Conservation (phyloP, 2,329 filamentous ascomycete genomes). For the Beauveria caledonica region DNA sequence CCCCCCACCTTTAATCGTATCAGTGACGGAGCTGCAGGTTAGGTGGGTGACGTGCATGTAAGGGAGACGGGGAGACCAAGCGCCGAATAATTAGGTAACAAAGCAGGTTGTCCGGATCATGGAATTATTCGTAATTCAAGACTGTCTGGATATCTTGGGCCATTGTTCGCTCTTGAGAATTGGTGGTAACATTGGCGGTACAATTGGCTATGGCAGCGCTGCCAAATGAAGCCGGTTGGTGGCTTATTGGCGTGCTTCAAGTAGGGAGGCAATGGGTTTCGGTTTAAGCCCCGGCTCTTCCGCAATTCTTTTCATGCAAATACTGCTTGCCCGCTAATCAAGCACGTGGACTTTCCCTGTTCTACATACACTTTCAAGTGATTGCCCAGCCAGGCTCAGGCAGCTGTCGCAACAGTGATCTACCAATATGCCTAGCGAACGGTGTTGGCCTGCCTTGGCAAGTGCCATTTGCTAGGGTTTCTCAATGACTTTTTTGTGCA, state of each 20-base stretch:
- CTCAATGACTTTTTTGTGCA: background rate
- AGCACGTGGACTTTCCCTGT: too few relatives aligned
- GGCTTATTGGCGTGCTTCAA: too few relatives aligned
- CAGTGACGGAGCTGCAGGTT: background rate
- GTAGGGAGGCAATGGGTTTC: too few relatives aligned
- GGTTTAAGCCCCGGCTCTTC: too few relatives aligned
- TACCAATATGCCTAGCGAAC: background rate
- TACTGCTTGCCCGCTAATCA: too few relatives aligned
- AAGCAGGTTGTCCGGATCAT: background rate
- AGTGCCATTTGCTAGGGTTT: background rate
- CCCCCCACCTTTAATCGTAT: background rate
- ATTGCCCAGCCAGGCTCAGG: background rate
- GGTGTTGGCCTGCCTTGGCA: background rate
- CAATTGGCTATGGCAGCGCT: too few relatives aligned
- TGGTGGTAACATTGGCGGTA: too few relatives aligned
- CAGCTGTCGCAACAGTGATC: background rate
- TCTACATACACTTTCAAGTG: too few relatives aligned
- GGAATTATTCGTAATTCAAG: background rate
- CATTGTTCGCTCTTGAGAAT: background rate
- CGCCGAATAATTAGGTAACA: background rate
- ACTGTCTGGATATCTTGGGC: background rate
- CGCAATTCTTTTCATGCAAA: too few relatives aligned
- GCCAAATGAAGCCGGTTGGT: too few relatives aligned
- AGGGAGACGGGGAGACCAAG: background rate
- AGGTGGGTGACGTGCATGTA: conserved; percentile 1